Base-by-base conservation (phyloP, 192 early-diverging fungal genomes). In the Thamnidium elegans region DNA sequence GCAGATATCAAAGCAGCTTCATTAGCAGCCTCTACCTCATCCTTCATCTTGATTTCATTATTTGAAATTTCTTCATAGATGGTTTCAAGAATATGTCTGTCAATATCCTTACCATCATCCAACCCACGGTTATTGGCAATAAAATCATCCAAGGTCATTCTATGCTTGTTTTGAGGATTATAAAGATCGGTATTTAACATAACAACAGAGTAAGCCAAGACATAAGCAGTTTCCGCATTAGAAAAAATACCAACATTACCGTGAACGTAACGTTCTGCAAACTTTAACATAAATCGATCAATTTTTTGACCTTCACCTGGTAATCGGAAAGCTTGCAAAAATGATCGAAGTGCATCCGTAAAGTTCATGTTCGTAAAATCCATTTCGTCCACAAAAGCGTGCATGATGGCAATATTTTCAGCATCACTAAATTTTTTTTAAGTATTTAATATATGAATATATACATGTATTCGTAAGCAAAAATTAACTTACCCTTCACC, bases 261-360 rank as follows among this genome's bases (percentile, higher is more conserved):
- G 68, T 90, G 86, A 10, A 94, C 69, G 64, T 90, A 97, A 26
- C 93, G 84, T 74, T 95, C 94, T 34, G 95, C 95, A 80, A 95
- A 97, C 76, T 97, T 97, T 14, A 97, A 82, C 95, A 97, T 97
- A 67, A 94, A 96, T 39, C 95, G 81, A 77, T 97, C 95, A 69
- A 97, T 97, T 80, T 96, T 95, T 70, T 97, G 95, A 23, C 89
- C 82, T 75, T 97, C 95, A 32, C 95, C 95, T 2, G 95, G 95
- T 44, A 97, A 81, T 61, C 95, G 72, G 79, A 97, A 97, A 48
- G 81, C 78, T 70, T 97, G 95, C 58, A 97, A 74, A 67, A 95
- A 94, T 32, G 72, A 71, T 20, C 94, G 79, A 42, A 97, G 73
- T 14, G 95, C 94, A 42, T 89, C 81, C 0, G 89, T 85, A 80